Base-by-base conservation (phyloP, 305 asterid genomes). In the Fraxinus xanthoxyloides region DNA sequence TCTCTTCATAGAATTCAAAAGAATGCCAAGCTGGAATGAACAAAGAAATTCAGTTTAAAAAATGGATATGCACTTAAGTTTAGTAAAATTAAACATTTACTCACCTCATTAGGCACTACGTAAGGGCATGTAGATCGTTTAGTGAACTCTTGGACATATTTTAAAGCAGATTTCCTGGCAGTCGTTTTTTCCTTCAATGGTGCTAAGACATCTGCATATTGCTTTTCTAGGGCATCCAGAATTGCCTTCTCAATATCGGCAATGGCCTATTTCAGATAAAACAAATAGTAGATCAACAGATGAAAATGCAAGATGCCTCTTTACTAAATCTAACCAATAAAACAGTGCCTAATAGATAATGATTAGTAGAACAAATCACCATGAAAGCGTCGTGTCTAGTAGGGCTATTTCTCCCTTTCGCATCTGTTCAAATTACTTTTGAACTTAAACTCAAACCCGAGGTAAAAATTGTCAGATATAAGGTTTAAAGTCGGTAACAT, bases 241-340 rank as follows among this genome's bases (percentile, higher is more conserved):
- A 85, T 85, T 56, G 92, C 92, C 81, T 89, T 89, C 88, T 89
- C 92, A 46, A 86, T 59, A 87, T 89, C 92, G 15, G 91, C 92
- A 80, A 89, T 86, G 83, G 91, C 92, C 92, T 89, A 72, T 74
- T 81, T 69, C 21, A 67, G 31, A 76, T 56, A 26, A 34, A 32
- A 28, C 5, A 46, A 26, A 74, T 69, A 67, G 8, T 30, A 17
- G 75, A 69, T 69, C 75, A 69, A 31, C 24, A 15, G 40, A 21
- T 30, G 75, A 69, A 65, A 26, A 69, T 69, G 75, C 75, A 69
- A 67, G 36, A 61, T 67, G 74, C 74, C 74, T 12, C 74, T 26
- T 24, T 24, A 23, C 7, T 61, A 61, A 21, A 65, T 24, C 34
- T 26, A 65, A 26, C 34, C n/a, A 26, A n/a, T 13, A 15, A 28